Percentiles rank a stretch among this genome's conserved stretches.
Evolutionary conservation across 2,329 filamentous ascomycete species (phyloP).

Genomic region (Westerdykella ornata): DNA sequence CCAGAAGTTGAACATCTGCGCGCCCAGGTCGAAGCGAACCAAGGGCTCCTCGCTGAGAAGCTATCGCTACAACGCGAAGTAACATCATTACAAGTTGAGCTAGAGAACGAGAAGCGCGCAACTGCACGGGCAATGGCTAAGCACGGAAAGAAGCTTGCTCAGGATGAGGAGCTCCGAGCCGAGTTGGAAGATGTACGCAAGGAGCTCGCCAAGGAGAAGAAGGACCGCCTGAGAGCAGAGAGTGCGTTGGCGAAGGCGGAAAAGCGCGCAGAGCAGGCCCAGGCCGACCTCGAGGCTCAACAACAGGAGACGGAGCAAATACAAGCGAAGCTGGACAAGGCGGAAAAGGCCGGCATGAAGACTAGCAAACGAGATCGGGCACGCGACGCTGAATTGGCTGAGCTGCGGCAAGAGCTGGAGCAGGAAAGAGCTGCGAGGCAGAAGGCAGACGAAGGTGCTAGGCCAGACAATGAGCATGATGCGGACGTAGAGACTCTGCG

Average conservation of each 20-base stretch:
- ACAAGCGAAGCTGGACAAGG: slow-evolving; percentile 31
- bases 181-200: slow-evolving; percentile 43
- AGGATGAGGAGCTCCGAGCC: slow-evolving; percentile 43
- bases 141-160: slow-evolving; percentile 44
- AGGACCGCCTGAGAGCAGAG: slow-evolving; percentile 39
- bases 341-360: slow-evolving; percentile 28
- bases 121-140: slow-evolving; percentile 52
- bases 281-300: slow-evolving; percentile 28
- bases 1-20: slow-evolving; percentile 58
- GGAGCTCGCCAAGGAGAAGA: slow-evolving; percentile 42
- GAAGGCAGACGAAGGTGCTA: slow-evolving; percentile 27
- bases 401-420: slow-evolving; percentile 35
- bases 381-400: slow-evolving; percentile 26
- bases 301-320: slow-evolving; percentile 25
- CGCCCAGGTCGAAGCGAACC: slow-evolving; percentile 54
- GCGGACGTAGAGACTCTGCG: slow-evolving; percentile 5
- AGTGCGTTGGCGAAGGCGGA: slow-evolving; percentile 35
- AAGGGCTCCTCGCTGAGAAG: slow-evolving; percentile 69
- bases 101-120: slow-evolving; percentile 74
- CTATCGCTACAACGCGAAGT: slow-evolving; percentile 72
- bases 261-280: slow-evolving; percentile 25
- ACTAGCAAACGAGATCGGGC: slow-evolving; percentile 33
- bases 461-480: slow-evolving; percentile 12
- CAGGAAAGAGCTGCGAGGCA: slow-evolving; percentile 36
- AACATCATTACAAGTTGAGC: slow-evolving; percentile 67